These are phyloP conservation scores for Talaromyces trachyspermus DNA, from an alignment of 495 filamentous ascomycete genomes.

Conservation along the genomic window DNA sequence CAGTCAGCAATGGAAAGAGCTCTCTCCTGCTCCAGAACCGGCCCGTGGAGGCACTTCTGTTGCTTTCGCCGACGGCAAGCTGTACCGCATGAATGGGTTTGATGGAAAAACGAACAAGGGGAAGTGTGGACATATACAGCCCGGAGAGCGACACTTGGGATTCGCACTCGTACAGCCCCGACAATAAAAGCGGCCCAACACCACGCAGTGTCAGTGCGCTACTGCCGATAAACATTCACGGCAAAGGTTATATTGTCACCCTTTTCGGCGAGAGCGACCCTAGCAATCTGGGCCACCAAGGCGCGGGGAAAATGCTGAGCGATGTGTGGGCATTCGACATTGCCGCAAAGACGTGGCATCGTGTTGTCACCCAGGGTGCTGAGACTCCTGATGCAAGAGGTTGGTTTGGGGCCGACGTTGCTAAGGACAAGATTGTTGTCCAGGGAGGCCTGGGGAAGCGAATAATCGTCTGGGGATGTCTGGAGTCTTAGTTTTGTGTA, in stretches of 20 bases:
- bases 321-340: slow-evolving; percentile 74
- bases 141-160: slow-evolving; percentile 32
- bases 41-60: slow-evolving; percentile 58
- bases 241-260: slow-evolving; percentile 53
- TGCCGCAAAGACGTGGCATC: slow-evolving; percentile 40
- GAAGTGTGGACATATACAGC: slow-evolving; percentile 51
- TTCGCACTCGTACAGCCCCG: slow-evolving; percentile 36
- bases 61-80: slow-evolving; percentile 42
- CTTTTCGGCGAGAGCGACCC: slow-evolving; percentile 62
- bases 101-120: slow-evolving; percentile 58
- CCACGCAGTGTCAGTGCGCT: slow-evolving; percentile 42
- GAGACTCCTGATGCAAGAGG: slow-evolving; percentile 32
- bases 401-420: slow-evolving; percentile 39
- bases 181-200: slow-evolving; percentile 27
- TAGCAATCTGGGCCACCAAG: slow-evolving; percentile 53
- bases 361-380: slow-evolving; percentile 42
- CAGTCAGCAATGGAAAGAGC: slow-evolving; percentile 51
- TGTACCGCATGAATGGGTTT: slow-evolving; percentile 71
- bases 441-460: slow-evolving; percentile 40
- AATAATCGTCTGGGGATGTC: slow-evolving; percentile 41
- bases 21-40: slow-evolving; percentile 52
- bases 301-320: slow-evolving; percentile 57
- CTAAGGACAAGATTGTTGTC: slow-evolving; percentile 26
- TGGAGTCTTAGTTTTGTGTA: slow-evolving; percentile 25
- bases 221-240: slow-evolving; percentile 39